Evolutionary conservation across 129 eudicot species (phyloP).

Genomic region (Dittrichia graveolens): DNA sequence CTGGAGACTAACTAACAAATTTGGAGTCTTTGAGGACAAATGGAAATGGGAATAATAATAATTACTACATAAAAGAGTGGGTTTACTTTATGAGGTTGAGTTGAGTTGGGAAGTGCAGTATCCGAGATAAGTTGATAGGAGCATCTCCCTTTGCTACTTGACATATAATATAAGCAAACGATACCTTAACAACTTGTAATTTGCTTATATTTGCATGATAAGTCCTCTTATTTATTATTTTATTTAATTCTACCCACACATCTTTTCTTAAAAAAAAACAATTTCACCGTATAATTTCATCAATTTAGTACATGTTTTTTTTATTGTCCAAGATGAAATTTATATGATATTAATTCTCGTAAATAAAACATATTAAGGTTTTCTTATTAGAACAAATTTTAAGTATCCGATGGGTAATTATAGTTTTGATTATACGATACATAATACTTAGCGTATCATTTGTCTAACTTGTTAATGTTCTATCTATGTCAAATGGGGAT

Average conservation of each 20-base stretch:
- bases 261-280: neutral
- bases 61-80: neutral
- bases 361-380: too few species aligned
- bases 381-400: neutral
- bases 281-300: neutral
- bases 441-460: conserved; percentile 14
- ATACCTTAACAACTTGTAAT: neutral
- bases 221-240: conserved; percentile 38
- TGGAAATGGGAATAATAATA: too few species aligned
- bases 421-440: neutral
- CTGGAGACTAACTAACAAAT: neutral
- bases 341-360: too few species aligned
- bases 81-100: neutral
- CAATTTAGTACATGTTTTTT: too few species aligned
- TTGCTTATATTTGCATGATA: conserved; percentile 49
- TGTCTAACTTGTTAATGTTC: neutral
- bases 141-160: conserved; percentile 38
- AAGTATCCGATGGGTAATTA: neutral
- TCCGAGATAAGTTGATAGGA: conserved; percentile 63
- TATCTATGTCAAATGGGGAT: conserved; percentile 15
- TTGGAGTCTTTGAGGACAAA: neutral
- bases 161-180: conserved; percentile 25
- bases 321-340: too few species aligned
- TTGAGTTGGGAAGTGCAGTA: conserved; percentile 29
- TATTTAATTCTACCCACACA: conserved; percentile 9